Evolutionary conservation across 441 rosid genomes (phyloP), one percentile per base, ranked within the genome.

Genomic region (Mallotus repandus): DNA sequence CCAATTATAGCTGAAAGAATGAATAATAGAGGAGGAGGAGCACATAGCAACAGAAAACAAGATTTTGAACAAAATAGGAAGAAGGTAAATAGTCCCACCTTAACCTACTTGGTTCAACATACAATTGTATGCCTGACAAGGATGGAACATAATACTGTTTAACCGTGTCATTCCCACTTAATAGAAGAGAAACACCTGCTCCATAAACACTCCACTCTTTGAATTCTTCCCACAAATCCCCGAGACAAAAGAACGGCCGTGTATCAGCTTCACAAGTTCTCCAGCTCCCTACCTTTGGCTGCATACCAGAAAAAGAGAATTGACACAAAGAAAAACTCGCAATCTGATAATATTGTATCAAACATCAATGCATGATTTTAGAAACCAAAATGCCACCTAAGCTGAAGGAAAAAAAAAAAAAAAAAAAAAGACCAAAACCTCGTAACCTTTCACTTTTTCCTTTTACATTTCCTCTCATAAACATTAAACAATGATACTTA

Each of bases 201-300:
- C 98, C 95, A 53, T 89, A 92, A 0, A 86, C 93, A 61, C 98
- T 91, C 93, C 97, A 93, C 50, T 93, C 92, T 69, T 82, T 85
- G 5, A 88, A 88, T 8, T 91, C 88, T 77, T 89, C 91, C 98
- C 96, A 92, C 57, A 92, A 63, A 74, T 92, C 92, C 50, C 85
- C 85, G 5, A 92, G 86, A 63, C 85, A 63, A 81, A 88, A 90
- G 75, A 77, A 89, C 0, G 88, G 91, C 43, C 70, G 79, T 21
- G 8, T 18, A 74, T 84, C 87, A 13, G 80, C 66, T 52, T 76
- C 85, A 1, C 50, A 76, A 3, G 66, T 70, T 78, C 84, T 79
- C 85, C 82, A 82, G 54, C 81, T 81, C 48, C 75, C 79, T 7
- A 43, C 56, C 70, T 83, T 80, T 65, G 89, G 79, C 92, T 91